Conservation (phyloP, 2,329 filamentous ascomycete genomes). For the Diplodia scrobiculata region DNA sequence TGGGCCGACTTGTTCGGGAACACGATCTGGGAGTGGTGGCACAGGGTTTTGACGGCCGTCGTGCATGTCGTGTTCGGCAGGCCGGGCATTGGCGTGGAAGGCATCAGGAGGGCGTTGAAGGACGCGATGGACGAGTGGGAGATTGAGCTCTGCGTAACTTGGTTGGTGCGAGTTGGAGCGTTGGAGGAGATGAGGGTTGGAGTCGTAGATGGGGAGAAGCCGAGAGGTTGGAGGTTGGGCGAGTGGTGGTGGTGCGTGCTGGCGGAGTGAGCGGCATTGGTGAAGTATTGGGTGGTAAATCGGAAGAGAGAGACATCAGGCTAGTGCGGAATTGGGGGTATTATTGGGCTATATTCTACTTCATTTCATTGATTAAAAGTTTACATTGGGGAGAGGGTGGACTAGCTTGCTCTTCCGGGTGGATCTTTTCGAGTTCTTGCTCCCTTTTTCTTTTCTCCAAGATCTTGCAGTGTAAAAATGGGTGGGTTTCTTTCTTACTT, state of each 20-base stretch:
- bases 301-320: background rate
- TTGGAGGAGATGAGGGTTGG: slow-evolving; percentile 46
- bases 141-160: slow-evolving; percentile 16
- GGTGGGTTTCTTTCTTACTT: background rate
- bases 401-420: background rate
- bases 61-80: slow-evolving; percentile 65
- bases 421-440: background rate
- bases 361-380: background rate
- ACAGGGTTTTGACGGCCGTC: slow-evolving; percentile 63
- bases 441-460: background rate
- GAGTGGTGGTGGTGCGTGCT: slow-evolving; percentile 28
- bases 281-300: background rate
- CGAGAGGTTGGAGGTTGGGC: slow-evolving; percentile 25
- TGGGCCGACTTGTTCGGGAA: slow-evolving; percentile 72
- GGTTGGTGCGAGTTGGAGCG: slow-evolving; percentile 34
- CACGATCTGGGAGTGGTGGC: slow-evolving; percentile 62
- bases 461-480: background rate
- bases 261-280: background rate
- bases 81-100: slow-evolving; percentile 50
- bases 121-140: slow-evolving; percentile 34
- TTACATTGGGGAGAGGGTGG: background rate
- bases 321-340: background rate
- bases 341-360: background rate
- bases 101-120: slow-evolving; percentile 40
- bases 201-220: slow-evolving; percentile 43